Evolutionary conservation across 2,329 filamentous ascomycete genomes (phyloP).

Genomic region (Colletotrichum graminicola): DNA sequence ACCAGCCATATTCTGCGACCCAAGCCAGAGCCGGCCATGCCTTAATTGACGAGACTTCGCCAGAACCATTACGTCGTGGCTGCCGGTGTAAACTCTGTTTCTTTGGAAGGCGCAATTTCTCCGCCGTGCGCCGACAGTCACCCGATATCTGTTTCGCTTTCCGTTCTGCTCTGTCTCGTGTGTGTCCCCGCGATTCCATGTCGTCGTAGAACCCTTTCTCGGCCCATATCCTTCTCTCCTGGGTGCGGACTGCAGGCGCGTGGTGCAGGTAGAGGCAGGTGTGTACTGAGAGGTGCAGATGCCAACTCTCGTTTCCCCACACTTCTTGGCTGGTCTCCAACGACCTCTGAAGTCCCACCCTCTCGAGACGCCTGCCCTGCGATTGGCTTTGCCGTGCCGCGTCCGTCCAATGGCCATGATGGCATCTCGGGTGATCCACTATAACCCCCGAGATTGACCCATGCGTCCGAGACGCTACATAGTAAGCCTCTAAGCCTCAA

Average conservation of each 20-base stretch:
- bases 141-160: not conserved
- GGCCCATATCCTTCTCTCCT: not conserved
- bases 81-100: slow-evolving; percentile 14
- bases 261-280: not conserved
- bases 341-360: not conserved
- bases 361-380: not conserved
- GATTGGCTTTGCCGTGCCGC: slow-evolving; percentile 9
- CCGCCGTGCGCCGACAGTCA: not conserved
- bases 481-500: slow-evolving; percentile 42
- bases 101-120: not conserved
- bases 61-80: slow-evolving; percentile 7
- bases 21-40: slow-evolving; percentile 11
- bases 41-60: slow-evolving; percentile 15
- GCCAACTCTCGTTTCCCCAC: slow-evolving; percentile 25
- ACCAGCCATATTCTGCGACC: not conserved
- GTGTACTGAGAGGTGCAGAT: not conserved
- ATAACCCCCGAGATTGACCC: slow-evolving; percentile 11
- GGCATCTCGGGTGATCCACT: slow-evolving; percentile 12
- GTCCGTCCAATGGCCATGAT: slow-evolving; percentile 24
- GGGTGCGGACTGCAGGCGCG: not conserved
- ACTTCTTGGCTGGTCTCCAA: slow-evolving; percentile 27
- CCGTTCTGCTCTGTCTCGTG: not conserved
- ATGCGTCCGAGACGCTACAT: slow-evolving; percentile 34
- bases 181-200: not conserved
- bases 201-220: not conserved